Evolutionary conservation across 2,329 filamentous ascomycete genomes (phyloP).

Genomic region (Aspergillus transmontanensis): DNA sequence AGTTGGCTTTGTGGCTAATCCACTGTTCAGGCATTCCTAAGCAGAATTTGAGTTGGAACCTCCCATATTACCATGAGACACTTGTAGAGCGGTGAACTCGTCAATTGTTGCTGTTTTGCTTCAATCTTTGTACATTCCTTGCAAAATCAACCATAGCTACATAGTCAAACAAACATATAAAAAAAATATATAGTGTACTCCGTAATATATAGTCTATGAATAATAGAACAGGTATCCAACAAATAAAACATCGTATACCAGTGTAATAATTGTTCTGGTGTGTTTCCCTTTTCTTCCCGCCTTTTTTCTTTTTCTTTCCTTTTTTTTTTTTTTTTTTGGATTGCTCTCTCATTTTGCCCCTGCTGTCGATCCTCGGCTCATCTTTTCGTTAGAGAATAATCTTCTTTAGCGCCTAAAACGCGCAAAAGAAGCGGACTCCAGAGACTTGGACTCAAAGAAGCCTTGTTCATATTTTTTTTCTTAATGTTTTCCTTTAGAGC

Average conservation of each 20-base stretch:
- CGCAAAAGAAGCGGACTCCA: constrained; percentile 12
- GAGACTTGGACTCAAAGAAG: neutral
- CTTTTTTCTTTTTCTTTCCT: neutral
- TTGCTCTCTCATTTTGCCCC: neutral
- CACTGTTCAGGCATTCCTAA: neutral
- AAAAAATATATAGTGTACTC: neutral
- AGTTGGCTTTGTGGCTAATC: neutral
- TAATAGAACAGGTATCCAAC: constrained; percentile 2
- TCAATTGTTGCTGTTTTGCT: neutral
- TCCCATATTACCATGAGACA: neutral
- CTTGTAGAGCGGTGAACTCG: neutral
- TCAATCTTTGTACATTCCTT: neutral
- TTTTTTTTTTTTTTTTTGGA: neutral
- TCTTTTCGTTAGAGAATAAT: neutral
- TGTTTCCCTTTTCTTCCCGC: neutral
- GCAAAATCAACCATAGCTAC: neutral
- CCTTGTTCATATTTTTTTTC: neutral
- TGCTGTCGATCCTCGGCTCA: neutral
- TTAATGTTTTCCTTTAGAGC: constrained; percentile 24
- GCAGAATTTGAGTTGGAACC: neutral
- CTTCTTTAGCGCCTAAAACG: constrained; percentile 10
- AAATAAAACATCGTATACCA: neutral
- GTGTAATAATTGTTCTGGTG: neutral
- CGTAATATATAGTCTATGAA: constrained; percentile 4
- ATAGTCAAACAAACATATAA: neutral